These are phyloP conservation scores for Macrotyloma uniflorum DNA, from an alignment of 306 rosid species.

Conservation along the genomic window DNA sequence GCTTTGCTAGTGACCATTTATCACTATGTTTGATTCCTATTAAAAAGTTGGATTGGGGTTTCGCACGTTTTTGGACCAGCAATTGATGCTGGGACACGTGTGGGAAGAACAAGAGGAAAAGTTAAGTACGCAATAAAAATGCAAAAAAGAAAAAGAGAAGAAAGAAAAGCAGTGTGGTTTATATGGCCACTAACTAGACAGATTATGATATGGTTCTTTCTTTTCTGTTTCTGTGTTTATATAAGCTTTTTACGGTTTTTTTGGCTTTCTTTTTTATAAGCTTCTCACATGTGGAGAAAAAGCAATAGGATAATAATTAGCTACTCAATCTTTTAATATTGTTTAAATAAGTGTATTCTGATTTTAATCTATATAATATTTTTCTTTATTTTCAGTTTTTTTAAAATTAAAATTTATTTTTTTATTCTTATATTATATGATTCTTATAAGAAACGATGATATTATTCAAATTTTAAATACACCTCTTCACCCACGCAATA, in stretches of 20 bases:
- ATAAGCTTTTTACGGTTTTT: neutral
- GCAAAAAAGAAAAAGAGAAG: neutral
- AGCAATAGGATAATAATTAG: neutral
- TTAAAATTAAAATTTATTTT: too few relatives aligned
- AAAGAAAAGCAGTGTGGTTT: neutral
- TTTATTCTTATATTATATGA: too few relatives aligned
- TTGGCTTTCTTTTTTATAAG: neutral
- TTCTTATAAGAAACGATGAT: too few relatives aligned
- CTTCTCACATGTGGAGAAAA: neutral
- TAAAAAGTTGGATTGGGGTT: neutral
- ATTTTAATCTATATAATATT: too few relatives aligned
- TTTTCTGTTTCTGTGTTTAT: neutral
- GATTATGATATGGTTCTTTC: slow-evolving; percentile 28
- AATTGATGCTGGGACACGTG: neutral
- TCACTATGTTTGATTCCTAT: neutral
- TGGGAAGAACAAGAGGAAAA: neutral
- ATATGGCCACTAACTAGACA: slow-evolving; percentile 31
- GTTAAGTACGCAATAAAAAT: slow-evolving; percentile 27
- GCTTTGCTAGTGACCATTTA: neutral
- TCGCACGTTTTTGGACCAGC: neutral
- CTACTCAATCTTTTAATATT: neutral
- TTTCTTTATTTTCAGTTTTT: too few relatives aligned
- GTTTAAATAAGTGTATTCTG: too few relatives aligned
- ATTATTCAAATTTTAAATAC: too few relatives aligned
- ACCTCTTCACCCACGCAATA: too few relatives aligned